Conservation (phyloP, 495 filamentous ascomycete genomes). For the Neurospora discreta region DNA sequence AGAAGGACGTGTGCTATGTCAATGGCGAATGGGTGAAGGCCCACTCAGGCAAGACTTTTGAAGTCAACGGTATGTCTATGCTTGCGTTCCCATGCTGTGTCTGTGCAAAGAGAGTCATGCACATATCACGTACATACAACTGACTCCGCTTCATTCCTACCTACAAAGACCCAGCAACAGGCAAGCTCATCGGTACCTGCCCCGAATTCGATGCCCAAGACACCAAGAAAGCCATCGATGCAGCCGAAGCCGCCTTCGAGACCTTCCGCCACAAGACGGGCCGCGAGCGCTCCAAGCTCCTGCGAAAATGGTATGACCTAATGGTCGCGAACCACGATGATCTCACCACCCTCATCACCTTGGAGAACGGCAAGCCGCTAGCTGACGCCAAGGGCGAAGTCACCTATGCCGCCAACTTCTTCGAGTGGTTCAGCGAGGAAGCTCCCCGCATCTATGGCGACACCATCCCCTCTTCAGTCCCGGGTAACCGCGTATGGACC, state of each 20-base stretch:
- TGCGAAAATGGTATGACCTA: slow-evolving; percentile 84
- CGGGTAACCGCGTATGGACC: slow-evolving; percentile 66
- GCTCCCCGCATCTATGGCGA: slow-evolving; percentile 62
- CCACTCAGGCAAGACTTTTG: slow-evolving; percentile 67
- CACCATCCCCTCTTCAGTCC: slow-evolving; percentile 59
- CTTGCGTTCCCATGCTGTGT: neutral
- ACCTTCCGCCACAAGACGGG: slow-evolving; percentile 63
- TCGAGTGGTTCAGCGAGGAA: slow-evolving; percentile 76
- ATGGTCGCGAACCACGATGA: slow-evolving; percentile 83
- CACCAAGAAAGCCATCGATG: slow-evolving; percentile 65
- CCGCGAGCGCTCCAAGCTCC: slow-evolving; percentile 69
- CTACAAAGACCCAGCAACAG: slow-evolving; percentile 62
- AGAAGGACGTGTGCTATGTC: slow-evolving; percentile 66
- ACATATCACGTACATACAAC: neutral
- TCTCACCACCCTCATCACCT: slow-evolving; percentile 79
- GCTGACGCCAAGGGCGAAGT: slow-evolving; percentile 66
- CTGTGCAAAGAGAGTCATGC: neutral
- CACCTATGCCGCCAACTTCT: slow-evolving; percentile 63
- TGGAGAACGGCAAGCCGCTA: slow-evolving; percentile 68
- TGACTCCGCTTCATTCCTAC: neutral
- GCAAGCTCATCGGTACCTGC: slow-evolving; percentile 65
- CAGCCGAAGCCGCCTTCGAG: slow-evolving; percentile 64
- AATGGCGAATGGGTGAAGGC: slow-evolving; percentile 77
- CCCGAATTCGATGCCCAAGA: slow-evolving; percentile 72
- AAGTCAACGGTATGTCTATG: slow-evolving; percentile 49